Evolutionary conservation across 1,284 basidiomycete species (phyloP).

Genomic region (Ganoderma leucocontextum): DNA sequence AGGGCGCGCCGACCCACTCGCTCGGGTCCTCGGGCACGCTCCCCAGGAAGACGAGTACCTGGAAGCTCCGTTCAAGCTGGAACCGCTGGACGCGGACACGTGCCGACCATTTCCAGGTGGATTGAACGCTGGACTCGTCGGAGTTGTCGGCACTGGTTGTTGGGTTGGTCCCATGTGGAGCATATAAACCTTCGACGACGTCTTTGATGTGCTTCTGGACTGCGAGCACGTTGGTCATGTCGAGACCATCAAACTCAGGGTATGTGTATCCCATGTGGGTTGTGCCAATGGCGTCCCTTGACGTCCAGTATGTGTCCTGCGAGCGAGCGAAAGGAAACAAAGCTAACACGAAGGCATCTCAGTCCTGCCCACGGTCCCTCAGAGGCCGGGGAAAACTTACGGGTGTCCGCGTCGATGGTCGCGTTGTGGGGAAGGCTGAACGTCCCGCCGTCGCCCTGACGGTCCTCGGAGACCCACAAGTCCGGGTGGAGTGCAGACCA

Average conservation of each 20-base stretch:
- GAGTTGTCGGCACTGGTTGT: neutral
- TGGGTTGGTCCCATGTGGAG: too few relatives aligned
- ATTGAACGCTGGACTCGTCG: too few relatives aligned
- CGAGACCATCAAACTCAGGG: conserved; percentile 52
- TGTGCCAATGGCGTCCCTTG: conserved; percentile 28
- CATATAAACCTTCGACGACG: too few relatives aligned
- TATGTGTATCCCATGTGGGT: conserved; percentile 51
- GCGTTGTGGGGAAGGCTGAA: conserved; percentile 43
- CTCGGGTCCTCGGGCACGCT: conserved; percentile 44
- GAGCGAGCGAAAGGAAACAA: conserved; percentile 44
- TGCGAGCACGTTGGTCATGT: conserved; percentile 31
- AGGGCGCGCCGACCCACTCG: conserved; percentile 43
- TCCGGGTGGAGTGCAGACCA: conserved; percentile 52
- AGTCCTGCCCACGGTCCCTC: neutral
- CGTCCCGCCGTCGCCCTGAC: conserved; percentile 45
- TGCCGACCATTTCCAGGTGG: conserved; percentile 47
- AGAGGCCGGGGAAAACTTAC: conserved; percentile 36
- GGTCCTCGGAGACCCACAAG: conserved; percentile 47
- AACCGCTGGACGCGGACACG: conserved; percentile 50
- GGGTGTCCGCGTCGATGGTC: conserved; percentile 44
- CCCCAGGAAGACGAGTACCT: conserved; percentile 52
- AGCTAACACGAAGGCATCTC: conserved; percentile 25
- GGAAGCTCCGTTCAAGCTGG: conserved; percentile 49
- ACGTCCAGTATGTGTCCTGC: conserved; percentile 42
- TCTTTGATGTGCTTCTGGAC: neutral